Percentiles rank a stretch among this genome's conserved stretches.
Conservation (phyloP, 73 alveolate genomes). For the Paraurostyla sp. region DNA sequence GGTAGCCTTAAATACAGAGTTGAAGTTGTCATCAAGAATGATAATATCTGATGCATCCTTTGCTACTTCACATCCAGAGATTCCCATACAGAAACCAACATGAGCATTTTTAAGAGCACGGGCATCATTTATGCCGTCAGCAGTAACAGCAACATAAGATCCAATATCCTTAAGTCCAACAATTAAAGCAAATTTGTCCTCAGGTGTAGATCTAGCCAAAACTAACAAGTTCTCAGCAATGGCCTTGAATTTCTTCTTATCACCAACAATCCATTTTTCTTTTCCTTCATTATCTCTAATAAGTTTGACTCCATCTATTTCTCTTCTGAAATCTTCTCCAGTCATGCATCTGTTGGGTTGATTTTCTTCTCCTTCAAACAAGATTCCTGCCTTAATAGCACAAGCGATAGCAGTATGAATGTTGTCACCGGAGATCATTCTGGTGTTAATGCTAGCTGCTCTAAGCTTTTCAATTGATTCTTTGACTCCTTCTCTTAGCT, state of each 20-base stretch:
- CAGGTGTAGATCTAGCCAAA: constrained; percentile 96
- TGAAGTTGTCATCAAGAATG: constrained; percentile 94
- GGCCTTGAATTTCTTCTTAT: constrained; percentile 72
- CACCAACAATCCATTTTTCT: constrained; percentile 1
- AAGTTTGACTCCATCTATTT: background rate
- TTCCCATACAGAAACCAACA: constrained; percentile 99
- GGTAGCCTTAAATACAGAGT: constrained; percentile 93
- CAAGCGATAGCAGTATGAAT: constrained; percentile 95
- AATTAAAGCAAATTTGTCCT: constrained; percentile 91
- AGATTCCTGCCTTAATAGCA: constrained; percentile 92
- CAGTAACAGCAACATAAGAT: constrained; percentile 97
- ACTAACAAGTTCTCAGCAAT: constrained; percentile 86
- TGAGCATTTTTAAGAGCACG: constrained; percentile 98
- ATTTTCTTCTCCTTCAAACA: constrained; percentile 19
- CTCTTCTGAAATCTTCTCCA: constrained; percentile 80
- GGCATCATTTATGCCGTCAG: constrained; percentile 98
- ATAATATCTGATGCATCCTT: constrained; percentile 97
- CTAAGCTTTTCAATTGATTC: constrained; percentile 80
- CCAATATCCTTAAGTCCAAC: constrained; percentile 90
- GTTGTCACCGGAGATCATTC: constrained; percentile 99
- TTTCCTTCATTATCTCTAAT: background rate
- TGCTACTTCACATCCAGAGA: constrained; percentile 98
- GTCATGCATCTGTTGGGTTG: constrained; percentile 78
- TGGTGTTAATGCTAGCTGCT: constrained; percentile 91
- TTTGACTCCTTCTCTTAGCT: constrained; percentile 91